Evolutionary conservation across 1,284 basidiomycete genomes (phyloP).

Genomic region (Fomitopsis palustris): DNA sequence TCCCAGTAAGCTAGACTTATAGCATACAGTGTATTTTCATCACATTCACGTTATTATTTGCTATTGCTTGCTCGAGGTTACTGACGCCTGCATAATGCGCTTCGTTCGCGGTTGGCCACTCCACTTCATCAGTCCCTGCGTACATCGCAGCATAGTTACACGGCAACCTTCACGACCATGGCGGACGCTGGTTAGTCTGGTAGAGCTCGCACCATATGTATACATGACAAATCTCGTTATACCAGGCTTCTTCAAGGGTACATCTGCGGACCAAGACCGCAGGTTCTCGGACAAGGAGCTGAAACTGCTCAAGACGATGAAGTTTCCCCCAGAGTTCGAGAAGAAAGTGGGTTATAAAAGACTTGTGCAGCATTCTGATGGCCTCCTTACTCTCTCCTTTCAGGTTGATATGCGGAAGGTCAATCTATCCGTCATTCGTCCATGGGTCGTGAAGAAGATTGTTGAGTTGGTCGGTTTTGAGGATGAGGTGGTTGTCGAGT

Average conservation of each 20-base stretch:
- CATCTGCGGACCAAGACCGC: conserved; percentile 80
- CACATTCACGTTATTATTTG: no score
- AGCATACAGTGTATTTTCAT: no score
- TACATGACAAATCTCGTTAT: neutral
- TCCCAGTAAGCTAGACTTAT: no score
- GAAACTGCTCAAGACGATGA: conserved; percentile 83
- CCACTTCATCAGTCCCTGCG: no score
- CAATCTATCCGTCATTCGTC: conserved; percentile 83
- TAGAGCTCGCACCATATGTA: no score
- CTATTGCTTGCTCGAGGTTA: no score
- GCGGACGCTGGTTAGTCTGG: conserved; percentile 29
- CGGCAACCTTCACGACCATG: conserved; percentile 16
- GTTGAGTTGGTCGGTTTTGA: conserved; percentile 90
- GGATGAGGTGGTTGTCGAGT: conserved; percentile 96
- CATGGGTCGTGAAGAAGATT: conserved; percentile 93
- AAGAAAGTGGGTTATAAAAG: conserved; percentile 59
- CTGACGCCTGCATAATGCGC: no score
- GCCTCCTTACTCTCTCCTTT: neutral
- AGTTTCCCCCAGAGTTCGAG: conserved; percentile 88
- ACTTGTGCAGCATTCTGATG: neutral
- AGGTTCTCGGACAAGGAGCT: conserved; percentile 96
- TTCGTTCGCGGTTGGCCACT: no score
- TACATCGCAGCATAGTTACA: no score
- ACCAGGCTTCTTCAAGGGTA: conserved; percentile 87
- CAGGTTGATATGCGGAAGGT: conserved; percentile 96